A percentile compares a stretch with the other conserved stretches of the same genome.
Conservation (phyloP, 176 grass and related monocot genomes). For the Triticum turgidum region DNA sequence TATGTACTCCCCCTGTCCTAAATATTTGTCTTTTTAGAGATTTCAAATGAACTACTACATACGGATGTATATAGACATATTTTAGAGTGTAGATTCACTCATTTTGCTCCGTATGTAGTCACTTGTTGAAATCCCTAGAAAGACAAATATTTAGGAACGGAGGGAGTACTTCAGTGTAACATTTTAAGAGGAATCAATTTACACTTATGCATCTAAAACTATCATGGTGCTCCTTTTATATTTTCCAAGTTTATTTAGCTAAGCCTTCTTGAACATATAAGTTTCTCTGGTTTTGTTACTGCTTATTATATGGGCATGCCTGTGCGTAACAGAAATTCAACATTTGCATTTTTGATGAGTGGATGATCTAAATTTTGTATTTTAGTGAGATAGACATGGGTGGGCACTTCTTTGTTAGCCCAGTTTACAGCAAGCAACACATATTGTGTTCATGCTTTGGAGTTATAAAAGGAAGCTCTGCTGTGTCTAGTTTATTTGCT, state of each 20-base stretch:
- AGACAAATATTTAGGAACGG: no score
- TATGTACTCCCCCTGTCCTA: neutral
- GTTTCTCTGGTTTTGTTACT: neutral
- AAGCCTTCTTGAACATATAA: neutral
- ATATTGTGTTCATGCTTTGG: neutral
- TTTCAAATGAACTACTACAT: no score
- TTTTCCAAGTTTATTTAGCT: constrained; percentile 10
- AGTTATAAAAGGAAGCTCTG: neutral
- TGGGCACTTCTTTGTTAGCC: neutral
- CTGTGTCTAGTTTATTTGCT: neutral
- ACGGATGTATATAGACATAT: no score
- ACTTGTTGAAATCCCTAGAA: no score
- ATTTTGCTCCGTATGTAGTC: no score
- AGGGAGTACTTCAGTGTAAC: neutral
- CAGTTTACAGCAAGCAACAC: neutral
- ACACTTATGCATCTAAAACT: no score
- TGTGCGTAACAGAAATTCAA: neutral
- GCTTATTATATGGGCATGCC: neutral
- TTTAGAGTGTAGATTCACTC: no score
- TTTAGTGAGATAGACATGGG: neutral
- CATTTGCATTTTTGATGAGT: neutral
- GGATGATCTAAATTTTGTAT: neutral
- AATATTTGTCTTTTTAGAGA: no score
- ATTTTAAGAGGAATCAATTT: neutral
- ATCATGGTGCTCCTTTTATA: neutral